phyloP scores from a whole-genome alignment of 106 monocot genomes.

The Dendrobium nobile region DNA sequence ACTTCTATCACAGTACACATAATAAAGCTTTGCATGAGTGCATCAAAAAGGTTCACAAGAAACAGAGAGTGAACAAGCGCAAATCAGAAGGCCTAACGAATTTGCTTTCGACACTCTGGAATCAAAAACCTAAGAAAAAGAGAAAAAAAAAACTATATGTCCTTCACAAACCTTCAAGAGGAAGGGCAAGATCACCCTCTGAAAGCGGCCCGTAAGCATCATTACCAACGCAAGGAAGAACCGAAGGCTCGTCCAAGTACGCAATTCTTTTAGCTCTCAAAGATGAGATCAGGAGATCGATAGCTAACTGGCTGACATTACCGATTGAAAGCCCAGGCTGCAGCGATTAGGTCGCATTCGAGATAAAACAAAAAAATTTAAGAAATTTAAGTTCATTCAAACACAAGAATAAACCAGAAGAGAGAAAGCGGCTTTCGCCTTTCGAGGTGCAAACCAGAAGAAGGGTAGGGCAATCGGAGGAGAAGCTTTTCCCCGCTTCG shows the following conservation, averaged over 20 bases:
- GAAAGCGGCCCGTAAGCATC: conserved; percentile 71
- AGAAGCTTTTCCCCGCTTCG: conserved; percentile 36
- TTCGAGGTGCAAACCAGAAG: conserved; percentile 43
- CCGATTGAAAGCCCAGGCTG: conserved; percentile 94
- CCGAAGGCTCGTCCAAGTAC: conserved; percentile 74
- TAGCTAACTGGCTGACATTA: conserved; percentile 89
- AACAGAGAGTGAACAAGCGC: neutral
- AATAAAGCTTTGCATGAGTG: neutral
- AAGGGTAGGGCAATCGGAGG: conserved; percentile 56
- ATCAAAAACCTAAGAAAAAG: neutral
- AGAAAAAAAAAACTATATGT: neutral
- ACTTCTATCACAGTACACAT: neutral
- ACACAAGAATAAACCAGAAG: neutral
- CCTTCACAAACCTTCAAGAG: conserved; percentile 63
- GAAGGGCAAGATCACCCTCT: conserved; percentile 65
- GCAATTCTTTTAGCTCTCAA: conserved; percentile 49
- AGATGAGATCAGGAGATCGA: conserved; percentile 76
- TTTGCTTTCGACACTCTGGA: neutral
- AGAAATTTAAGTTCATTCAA: neutral
- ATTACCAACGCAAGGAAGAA: conserved; percentile 95
- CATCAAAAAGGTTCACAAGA: neutral
- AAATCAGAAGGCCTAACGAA: neutral
- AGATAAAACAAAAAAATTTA: neutral
- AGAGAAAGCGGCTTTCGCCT: neutral
- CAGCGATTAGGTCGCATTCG: neutral